Conservation (phyloP, 768 basidiomycete genomes). For the Lepiota venenata region DNA sequence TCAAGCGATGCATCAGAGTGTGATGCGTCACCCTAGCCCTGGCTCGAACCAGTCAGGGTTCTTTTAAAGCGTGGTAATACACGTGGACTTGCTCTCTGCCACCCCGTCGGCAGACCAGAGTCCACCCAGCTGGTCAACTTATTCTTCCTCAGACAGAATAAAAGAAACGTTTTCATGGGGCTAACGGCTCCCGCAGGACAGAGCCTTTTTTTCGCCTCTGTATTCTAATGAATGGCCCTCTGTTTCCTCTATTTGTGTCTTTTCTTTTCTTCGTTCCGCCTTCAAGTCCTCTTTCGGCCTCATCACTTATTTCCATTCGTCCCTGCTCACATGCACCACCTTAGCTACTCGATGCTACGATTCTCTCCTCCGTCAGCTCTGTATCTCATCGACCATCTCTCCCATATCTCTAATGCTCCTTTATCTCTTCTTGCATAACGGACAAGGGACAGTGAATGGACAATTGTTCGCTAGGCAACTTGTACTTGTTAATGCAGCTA, state of each 20-base stretch:
- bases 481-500: constrained; percentile 38
- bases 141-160: not conserved
- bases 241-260: constrained; percentile 2
- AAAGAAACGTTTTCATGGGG: not conserved
- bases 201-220: constrained; percentile 4
- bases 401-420: constrained; percentile 18
- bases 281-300: too few species aligned
- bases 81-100: too few species aligned
- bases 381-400: too few species aligned
- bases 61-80: not conserved
- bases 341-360: too few species aligned
- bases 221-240: constrained; percentile 1
- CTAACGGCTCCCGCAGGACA: not conserved
- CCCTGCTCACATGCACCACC: not conserved
- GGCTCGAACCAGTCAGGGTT: constrained; percentile 30
- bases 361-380: too few species aligned
- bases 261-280: constrained; percentile 3
- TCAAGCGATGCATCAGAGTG: constrained; percentile 82
- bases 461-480: constrained; percentile 30
- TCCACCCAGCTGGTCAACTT: too few species aligned
- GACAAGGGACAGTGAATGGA: constrained; percentile 55
- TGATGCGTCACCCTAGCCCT: constrained; percentile 80
- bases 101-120: too few species aligned
- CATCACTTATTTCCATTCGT: not conserved
- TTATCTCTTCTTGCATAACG: constrained; percentile 24